A percentile compares a stretch with the other conserved stretches of the same genome.
Conservation (phyloP, 371 early-diverging fungal species). For the Hamiltosporidium magnivora region DNA sequence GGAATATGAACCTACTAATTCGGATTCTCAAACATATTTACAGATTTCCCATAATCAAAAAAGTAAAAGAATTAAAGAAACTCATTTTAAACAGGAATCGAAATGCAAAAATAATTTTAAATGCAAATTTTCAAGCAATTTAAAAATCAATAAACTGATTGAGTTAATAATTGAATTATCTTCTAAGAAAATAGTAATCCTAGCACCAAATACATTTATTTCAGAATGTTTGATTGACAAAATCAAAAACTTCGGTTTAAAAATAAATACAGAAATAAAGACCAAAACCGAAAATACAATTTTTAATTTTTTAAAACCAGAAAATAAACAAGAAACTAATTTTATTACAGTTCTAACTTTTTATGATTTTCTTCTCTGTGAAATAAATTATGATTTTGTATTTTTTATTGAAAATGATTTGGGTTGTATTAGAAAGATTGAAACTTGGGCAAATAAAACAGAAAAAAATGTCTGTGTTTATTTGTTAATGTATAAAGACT, state of each 20-base stretch:
- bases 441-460: slow-evolving; percentile 6
- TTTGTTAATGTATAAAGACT: slow-evolving; percentile 26
- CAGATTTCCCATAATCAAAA: too few relatives aligned
- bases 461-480: slow-evolving; percentile 7
- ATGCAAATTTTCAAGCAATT: too few relatives aligned
- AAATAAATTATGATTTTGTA: slow-evolving; percentile 8
- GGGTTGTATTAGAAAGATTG: slow-evolving; percentile 22
- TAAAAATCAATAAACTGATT: not conserved
- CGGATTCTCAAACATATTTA: too few relatives aligned
- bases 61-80: too few relatives aligned
- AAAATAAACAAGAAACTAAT: not conserved
- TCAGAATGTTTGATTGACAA: not conserved
- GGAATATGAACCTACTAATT: too few relatives aligned
- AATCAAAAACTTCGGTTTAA: not conserved
- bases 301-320: not conserved
- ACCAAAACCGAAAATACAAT: not conserved
- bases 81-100: too few relatives aligned
- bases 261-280: not conserved
- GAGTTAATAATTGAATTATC: not conserved
- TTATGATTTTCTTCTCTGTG: not conserved
- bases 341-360: not conserved
- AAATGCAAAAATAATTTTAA: too few relatives aligned
- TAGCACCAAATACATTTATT: not conserved
- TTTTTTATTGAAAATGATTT: slow-evolving; percentile 24
- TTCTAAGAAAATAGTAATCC: not conserved